Conservation (phyloP, 2,329 filamentous ascomycete genomes). For the Fusarium sp. region DNA sequence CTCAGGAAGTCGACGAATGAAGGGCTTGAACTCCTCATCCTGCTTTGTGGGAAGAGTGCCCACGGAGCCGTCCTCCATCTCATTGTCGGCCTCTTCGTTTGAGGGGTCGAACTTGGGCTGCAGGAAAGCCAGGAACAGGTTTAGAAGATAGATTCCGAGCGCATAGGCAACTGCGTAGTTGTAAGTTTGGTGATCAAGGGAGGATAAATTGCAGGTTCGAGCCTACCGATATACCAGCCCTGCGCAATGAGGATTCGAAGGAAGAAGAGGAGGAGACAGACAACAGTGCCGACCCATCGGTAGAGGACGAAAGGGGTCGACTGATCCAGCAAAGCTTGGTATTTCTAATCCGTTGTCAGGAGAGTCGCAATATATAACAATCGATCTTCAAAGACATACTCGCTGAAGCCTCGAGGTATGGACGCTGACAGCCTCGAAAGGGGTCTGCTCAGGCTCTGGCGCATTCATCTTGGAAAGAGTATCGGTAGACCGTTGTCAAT, state of each 20-base stretch:
- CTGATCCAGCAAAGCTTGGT: constrained; percentile 93
- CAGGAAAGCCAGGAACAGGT: constrained; percentile 98
- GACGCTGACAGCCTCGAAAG: constrained; percentile 88
- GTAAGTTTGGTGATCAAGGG: constrained; percentile 15
- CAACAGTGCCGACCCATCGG: constrained; percentile 88
- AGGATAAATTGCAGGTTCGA: neutral
- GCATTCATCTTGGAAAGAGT: constrained; percentile 75
- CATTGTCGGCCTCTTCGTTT: constrained; percentile 88
- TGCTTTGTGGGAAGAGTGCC: constrained; percentile 90
- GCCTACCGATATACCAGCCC: constrained; percentile 96
- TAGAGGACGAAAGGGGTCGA: constrained; percentile 90
- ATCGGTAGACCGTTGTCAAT: constrained; percentile 23
- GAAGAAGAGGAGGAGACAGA: constrained; percentile 83
- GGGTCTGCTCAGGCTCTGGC: constrained; percentile 87
- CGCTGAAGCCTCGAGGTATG: constrained; percentile 82
- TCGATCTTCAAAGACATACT: constrained; percentile 62
- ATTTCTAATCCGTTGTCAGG: constrained; percentile 70
- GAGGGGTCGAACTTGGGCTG: constrained; percentile 99
- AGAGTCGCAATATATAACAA: constrained; percentile 1
- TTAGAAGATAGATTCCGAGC: constrained; percentile 97
- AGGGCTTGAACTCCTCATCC: constrained; percentile 97
- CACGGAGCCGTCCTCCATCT: constrained; percentile 91
- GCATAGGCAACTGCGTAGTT: constrained; percentile 86
- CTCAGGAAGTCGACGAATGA: constrained; percentile 94
- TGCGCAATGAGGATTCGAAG: constrained; percentile 90